Conservation (phyloP, 106 monocot genomes). For the Allium cepa region DNA sequence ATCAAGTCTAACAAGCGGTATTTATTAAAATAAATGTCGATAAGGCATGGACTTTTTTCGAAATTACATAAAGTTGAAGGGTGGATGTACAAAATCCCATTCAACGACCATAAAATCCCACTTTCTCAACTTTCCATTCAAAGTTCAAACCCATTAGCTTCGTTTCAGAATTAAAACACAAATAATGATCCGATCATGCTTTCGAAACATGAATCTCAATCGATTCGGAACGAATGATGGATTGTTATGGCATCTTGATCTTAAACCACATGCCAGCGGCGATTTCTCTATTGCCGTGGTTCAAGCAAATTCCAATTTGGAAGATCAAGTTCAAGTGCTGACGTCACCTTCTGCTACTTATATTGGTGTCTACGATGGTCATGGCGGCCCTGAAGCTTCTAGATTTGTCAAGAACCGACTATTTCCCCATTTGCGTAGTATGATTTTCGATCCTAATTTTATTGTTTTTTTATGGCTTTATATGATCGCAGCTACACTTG, state of each 20-base stretch:
- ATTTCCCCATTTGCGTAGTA: slow-evolving; percentile 33
- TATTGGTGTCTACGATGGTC: slow-evolving; percentile 45
- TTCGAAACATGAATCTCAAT: not conserved
- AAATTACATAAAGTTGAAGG: no score
- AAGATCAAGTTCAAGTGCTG: slow-evolving; percentile 42
- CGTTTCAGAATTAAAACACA: not conserved
- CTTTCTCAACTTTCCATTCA: not conserved
- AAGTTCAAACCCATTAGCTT: not conserved
- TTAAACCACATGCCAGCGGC: slow-evolving; percentile 32
- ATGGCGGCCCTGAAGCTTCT: slow-evolving; percentile 40
- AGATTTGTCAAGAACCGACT: slow-evolving; percentile 36
- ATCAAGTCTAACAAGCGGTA: no score
- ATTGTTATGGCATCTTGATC: slow-evolving; percentile 29
- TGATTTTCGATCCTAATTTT: not conserved
- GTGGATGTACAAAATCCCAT: no score
- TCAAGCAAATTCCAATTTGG: slow-evolving; percentile 31
- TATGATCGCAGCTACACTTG: not conserved
- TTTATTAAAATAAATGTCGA: no score
- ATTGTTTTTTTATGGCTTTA: not conserved
- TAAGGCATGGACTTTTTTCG: no score
- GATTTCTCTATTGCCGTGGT: slow-evolving; percentile 46
- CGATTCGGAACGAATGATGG: slow-evolving; percentile 7
- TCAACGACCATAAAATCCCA: not conserved
- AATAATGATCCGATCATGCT: slow-evolving; percentile 9
- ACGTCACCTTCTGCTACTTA: slow-evolving; percentile 26